Evolutionary conservation across 371 early-diverging fungal genomes (phyloP), one percentile per base, ranked within the genome.

Genomic region (Basidiobolus meristosporus): DNA sequence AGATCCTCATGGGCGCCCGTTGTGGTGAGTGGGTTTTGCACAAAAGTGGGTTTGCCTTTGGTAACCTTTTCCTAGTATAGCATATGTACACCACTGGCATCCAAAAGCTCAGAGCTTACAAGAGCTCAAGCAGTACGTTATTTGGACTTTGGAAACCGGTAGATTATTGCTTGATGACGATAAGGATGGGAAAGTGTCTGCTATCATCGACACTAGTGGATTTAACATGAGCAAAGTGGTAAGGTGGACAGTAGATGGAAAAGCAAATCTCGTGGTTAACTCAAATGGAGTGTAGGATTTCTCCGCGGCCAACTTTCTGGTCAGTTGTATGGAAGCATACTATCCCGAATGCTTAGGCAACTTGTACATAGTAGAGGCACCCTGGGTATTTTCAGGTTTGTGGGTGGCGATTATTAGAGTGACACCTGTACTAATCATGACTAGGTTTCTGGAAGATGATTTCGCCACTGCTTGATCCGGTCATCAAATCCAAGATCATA

Each of bases 331-430:
- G 37, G 79, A 92, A 58, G 66, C 73, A 1, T 84, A 83, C 52
- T 91, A 92, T 48, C 92, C 92, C 15, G 92, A 91, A 45, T 73
- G 74, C 7, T 65, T 91, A 11, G 89, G 83, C n/a, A 48, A 57
- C 2, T 65, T 72, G 26, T 52, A 80, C 14, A 70, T 90, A 31
- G 77, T 88, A 45, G 76, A 76, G 41, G 90, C 90, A 0, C 91
- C 92, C 10, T 82, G 87, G 74, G 67, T 87, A 38, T 90, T 91
- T 58, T 68, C 72, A 39, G 78, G 86, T 51, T 35, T 22, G 16
- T 28, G 16, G n/a, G n/a, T n/a, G n/a, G n/a, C n/a, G n/a, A n/a
- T n/a, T n/a, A n/a, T n/a, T n/a, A n/a, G n/a, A n/a, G n/a, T n/a
- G n/a, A n/a, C n/a, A n/a, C n/a, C n/a, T n/a, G n/a, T n/a, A n/a